Base-by-base conservation (phyloP, 2,329 filamentous ascomycete genomes). In the Pezicula neosporulosa region DNA sequence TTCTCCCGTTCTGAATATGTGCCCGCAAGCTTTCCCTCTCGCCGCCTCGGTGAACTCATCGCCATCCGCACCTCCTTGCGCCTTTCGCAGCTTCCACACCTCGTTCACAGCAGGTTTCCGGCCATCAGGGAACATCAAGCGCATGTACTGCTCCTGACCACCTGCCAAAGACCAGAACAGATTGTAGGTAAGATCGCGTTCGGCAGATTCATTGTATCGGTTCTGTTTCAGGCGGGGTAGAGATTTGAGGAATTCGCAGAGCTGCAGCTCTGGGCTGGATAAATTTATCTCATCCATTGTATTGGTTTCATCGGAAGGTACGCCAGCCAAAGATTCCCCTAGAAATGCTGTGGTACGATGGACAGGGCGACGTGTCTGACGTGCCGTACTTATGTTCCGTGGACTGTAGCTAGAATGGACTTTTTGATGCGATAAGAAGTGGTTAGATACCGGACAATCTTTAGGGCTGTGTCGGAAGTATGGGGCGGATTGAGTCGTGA, bases 1-100 rank as follows among this genome's bases (percentile, higher is more conserved):
- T 74, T 99, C 94, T 47, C 93, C 94, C 13, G 83, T 80, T 71
- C 93, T 93, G 78, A 99, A 96, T 56, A 99, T 97, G 74, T 99
- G 95, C 4, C 94, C 95, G 68, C 94, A 99, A 44, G 91, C 86
- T 70, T 95, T 95, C 50, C 95, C 94, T 60, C 90, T 84, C 13
- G 94, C 94, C 6, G 89, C 87, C 60, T 93, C 88, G 18, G 90
- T 94, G 67, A 97, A 99, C 69, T 99, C 95, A 30, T 93, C 90
- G 10, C 94, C 93, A 65, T 96, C 91, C 52, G 90, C 79, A n/a
- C 90, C 90, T 16, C 92, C 93, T 67, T 99, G 95, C 15, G 92
- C 92, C 61, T 90, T 85, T 55, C 87, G 82, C 37, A 99, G 76
- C 69, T 88, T 94, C 80, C 92, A 87, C 42, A 75, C 72, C 37